Conservation (phyloP, 176 grass and related monocot genomes). For the Cenchrus americanus region DNA sequence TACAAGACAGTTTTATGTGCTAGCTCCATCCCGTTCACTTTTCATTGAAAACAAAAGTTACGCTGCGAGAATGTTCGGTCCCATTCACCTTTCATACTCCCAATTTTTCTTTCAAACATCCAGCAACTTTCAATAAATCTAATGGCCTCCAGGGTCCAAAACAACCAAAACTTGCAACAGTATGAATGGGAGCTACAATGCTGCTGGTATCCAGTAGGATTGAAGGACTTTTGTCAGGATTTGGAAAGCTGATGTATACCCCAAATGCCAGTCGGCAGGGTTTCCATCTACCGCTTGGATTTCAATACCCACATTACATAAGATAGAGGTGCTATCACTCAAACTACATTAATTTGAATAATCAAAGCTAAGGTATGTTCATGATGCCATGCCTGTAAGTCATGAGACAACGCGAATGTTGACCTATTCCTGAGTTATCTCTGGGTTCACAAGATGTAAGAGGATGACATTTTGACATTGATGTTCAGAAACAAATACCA, state of each 20-base stretch:
- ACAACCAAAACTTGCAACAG: neutral
- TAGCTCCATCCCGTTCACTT: neutral
- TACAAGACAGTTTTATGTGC: neutral
- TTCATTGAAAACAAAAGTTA: neutral
- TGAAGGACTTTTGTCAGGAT: neutral
- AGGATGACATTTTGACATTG: neutral
- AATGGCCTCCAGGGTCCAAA: neutral
- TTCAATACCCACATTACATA: conserved; percentile 18
- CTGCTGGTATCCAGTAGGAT: neutral
- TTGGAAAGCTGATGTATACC: neutral
- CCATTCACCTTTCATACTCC: neutral
- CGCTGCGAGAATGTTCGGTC: neutral
- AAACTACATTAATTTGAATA: conserved; percentile 18
- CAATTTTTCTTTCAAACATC: conserved; percentile 5
- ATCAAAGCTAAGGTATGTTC: neutral
- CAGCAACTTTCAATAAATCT: neutral
- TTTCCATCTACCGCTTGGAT: conserved; percentile 17
- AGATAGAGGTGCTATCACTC: neutral
- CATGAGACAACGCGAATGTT: neutral
- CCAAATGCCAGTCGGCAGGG: conserved; percentile 1
- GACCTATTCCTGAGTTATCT: neutral
- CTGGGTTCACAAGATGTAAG: neutral
- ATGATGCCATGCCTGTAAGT: conserved; percentile 14
- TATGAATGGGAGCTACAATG: neutral
- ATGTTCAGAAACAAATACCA: conserved; percentile 21